A percentile compares a stretch with the other conserved stretches of the same genome.
Evolutionary conservation across 1,284 basidiomycete genomes (phyloP).

Genomic region (Heliocybe sulcata): DNA sequence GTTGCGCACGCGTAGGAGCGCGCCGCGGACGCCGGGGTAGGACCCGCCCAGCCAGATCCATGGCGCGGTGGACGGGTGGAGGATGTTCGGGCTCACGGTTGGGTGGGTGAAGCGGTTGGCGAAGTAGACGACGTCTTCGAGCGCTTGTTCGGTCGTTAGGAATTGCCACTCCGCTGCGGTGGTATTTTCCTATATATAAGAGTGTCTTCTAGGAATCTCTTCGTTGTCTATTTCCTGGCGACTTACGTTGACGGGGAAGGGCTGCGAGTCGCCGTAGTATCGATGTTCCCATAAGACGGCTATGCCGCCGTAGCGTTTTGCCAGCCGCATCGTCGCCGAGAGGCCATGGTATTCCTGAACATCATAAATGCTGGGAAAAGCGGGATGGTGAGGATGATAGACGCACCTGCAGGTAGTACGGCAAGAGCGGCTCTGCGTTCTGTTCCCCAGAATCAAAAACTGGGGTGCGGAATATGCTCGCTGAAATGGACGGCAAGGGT

Average conservation of each 20-base stretch:
- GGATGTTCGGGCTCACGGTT: constrained; percentile 12
- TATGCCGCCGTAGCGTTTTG: constrained; percentile 36
- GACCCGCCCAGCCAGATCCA: constrained; percentile 45
- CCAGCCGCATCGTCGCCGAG: constrained; percentile 39
- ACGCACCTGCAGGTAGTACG: constrained; percentile 36
- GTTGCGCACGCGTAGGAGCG: constrained; percentile 36
- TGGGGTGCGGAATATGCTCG: constrained; percentile 10
- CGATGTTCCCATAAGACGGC: constrained; percentile 53
- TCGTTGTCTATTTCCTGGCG: neutral
- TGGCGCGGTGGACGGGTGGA: constrained; percentile 35
- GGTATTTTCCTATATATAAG: constrained; percentile 30
- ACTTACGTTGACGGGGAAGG: constrained; percentile 38
- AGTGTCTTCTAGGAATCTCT: neutral
- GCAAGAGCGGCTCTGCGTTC: constrained; percentile 37
- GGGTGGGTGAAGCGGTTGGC: constrained; percentile 34
- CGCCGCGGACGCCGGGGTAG: constrained; percentile 36
- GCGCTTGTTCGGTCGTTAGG: constrained; percentile 48
- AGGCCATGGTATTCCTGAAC: constrained; percentile 40
- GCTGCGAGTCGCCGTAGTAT: constrained; percentile 46
- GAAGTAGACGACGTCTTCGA: constrained; percentile 53
- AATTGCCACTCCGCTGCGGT: constrained; percentile 47
- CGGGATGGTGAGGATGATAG: neutral
- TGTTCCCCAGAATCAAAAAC: constrained; percentile 47
- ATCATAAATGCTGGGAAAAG: neutral
- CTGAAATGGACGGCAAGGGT: neutral